phyloP scores from a whole-genome alignment of 768 basidiomycete species.

The Asterophora parasitica region DNA sequence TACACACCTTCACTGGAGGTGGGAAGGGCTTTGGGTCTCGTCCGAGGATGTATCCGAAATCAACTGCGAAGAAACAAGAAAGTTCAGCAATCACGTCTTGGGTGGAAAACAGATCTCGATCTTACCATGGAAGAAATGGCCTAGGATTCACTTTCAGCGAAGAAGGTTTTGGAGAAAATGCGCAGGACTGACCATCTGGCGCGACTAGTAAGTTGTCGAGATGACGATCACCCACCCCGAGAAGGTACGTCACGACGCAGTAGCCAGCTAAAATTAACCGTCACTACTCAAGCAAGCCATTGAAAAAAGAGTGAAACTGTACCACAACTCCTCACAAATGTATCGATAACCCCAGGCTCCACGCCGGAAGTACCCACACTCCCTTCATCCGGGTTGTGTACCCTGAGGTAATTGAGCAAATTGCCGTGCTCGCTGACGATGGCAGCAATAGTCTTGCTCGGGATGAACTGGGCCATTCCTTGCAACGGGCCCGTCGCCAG shows the following conservation, averaged over 20 bases:
- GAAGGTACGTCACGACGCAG: conserved; percentile 92
- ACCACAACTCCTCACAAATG: conserved; percentile 97
- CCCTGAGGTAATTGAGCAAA: conserved; percentile 82
- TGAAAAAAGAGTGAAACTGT: conserved; percentile 22
- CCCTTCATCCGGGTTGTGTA: conserved; percentile 87
- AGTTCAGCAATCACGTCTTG: neutral
- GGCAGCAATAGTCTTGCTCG: conserved; percentile 91
- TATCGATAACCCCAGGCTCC: conserved; percentile 92
- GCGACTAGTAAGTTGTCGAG: conserved; percentile 91
- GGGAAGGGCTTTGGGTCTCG: conserved; percentile 97
- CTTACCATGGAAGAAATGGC: conserved; percentile 94
- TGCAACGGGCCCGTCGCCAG: conserved; percentile 88
- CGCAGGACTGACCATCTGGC: conserved; percentile 65
- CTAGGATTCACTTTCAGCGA: conserved; percentile 26
- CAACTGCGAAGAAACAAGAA: conserved; percentile 51
- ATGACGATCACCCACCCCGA: conserved; percentile 97
- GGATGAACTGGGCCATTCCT: conserved; percentile 95
- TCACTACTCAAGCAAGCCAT: conserved; percentile 3
- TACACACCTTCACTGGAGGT: conserved; percentile 96
- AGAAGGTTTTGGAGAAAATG: conserved; percentile 1
- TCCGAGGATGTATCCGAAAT: conserved; percentile 97
- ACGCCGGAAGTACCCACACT: conserved; percentile 93
- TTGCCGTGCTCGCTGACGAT: conserved; percentile 92
- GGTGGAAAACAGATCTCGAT: conserved; percentile 6
- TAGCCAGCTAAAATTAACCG: conserved; percentile 73